Conservation (phyloP, 2,329 filamentous ascomycete species). For the Corinectria fuckeliana region DNA sequence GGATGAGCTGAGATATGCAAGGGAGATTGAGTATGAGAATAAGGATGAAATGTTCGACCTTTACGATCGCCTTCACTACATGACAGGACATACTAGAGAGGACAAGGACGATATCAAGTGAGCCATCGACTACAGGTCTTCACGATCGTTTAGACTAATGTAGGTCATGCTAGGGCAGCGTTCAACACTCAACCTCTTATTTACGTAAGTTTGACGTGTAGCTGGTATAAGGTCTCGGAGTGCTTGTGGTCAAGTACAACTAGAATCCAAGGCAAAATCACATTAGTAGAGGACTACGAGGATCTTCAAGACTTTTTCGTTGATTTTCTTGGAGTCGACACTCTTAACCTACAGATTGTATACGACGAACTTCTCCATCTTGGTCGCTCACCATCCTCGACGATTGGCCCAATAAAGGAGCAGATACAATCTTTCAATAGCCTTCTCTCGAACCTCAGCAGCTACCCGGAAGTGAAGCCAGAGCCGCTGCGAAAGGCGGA, state of each 20-base stretch:
- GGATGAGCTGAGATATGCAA: not conserved
- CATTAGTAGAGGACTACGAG: not conserved
- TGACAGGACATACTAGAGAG: not conserved
- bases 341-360: not conserved
- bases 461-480: not conserved
- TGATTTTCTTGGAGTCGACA: slow-evolving; percentile 2
- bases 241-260: slow-evolving; percentile 10
- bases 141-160: not conserved
- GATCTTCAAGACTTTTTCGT: slow-evolving; percentile 3
- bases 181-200: not conserved
- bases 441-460: not conserved
- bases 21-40: not conserved
- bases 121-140: not conserved
- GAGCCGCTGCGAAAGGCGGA: not conserved
- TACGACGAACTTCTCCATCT: not conserved
- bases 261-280: not conserved
- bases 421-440: not conserved
- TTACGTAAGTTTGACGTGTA: not conserved
- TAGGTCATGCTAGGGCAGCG: not conserved
- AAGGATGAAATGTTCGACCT: not conserved
- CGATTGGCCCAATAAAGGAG: not conserved
- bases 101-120: not conserved
- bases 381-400: not conserved
- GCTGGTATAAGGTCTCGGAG: not conserved
- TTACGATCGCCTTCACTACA: not conserved